Evolutionary conservation across 164 flowering plant species (phyloP).

Genomic region (Brasenia schreberi): DNA sequence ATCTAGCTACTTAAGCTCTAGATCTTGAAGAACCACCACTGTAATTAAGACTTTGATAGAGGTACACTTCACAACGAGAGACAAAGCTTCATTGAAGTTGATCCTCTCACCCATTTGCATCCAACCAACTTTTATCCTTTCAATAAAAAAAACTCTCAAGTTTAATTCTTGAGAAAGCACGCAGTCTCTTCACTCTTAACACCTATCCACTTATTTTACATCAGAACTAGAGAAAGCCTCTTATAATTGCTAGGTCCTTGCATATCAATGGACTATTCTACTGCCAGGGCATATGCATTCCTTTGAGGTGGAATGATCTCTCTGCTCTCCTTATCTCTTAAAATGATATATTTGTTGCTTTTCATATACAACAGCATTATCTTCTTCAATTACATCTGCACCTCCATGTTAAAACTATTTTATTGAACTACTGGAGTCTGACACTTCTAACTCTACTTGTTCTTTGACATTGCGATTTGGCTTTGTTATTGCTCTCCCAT

Average conservation of each 20-base stretch:
- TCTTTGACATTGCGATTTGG: not conserved
- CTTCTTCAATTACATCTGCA: not conserved
- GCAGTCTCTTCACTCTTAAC: slow-evolving; percentile 7
- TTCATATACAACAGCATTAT: not conserved
- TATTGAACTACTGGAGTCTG: not conserved
- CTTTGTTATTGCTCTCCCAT: not conserved
- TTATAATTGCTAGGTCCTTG: not conserved
- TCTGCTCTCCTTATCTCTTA: not conserved
- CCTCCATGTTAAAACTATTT: not conserved
- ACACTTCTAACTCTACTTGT: slow-evolving; percentile 1
- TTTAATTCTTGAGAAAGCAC: not conserved
- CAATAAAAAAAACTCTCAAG: not conserved
- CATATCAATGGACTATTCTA: slow-evolving; percentile 1
- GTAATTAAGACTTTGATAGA: not conserved
- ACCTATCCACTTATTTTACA: not conserved
- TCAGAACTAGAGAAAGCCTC: slow-evolving; percentile 2
- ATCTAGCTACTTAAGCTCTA: slow-evolving; percentile 3
- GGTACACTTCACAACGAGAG: not conserved
- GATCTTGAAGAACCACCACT: not conserved
- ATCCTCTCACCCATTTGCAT: slow-evolving; percentile 3
- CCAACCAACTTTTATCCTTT: not conserved
- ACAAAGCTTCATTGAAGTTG: slow-evolving; percentile 2
- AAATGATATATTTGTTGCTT: not conserved
- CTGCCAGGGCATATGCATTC: slow-evolving; percentile 1
- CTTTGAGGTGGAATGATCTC: slow-evolving; percentile 2